Evolutionary conservation across 2,329 filamentous ascomycete species (phyloP).

Genomic region (Fusarium sp.): DNA sequence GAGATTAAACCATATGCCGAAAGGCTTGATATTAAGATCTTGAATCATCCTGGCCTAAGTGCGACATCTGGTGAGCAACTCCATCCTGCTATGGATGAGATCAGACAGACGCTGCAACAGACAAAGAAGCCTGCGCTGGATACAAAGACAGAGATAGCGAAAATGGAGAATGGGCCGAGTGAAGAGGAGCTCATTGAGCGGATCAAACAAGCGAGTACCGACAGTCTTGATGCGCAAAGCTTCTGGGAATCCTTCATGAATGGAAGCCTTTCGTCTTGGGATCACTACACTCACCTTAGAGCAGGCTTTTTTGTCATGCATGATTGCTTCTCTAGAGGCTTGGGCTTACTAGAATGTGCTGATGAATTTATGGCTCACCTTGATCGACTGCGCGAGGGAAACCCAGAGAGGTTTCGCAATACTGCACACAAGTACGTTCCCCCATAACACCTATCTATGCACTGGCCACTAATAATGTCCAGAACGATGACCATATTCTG

Average conservation of each 20-base stretch:
- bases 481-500: slow-evolving; percentile 56
- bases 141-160: slow-evolving; percentile 13
- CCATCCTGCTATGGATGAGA: slow-evolving; percentile 32
- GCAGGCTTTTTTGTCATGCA: slow-evolving; percentile 53
- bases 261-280: slow-evolving; percentile 51
- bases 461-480: fast-evolving
- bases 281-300: slow-evolving; percentile 54
- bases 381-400: slow-evolving; percentile 42
- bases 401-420: slow-evolving; percentile 53
- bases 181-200: slow-evolving; percentile 33
- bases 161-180: slow-evolving; percentile 26
- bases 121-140: not conserved
- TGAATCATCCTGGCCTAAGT: slow-evolving; percentile 47
- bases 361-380: slow-evolving; percentile 52
- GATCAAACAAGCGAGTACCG: slow-evolving; percentile 20
- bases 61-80: slow-evolving; percentile 32
- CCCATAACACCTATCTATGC: fast-evolving
- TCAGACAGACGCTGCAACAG: slow-evolving; percentile 32
- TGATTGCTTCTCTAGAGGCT: slow-evolving; percentile 44
- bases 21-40: slow-evolving; percentile 34
- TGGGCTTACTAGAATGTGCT: slow-evolving; percentile 48
- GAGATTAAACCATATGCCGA: slow-evolving; percentile 30
- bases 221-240: slow-evolving; percentile 12
- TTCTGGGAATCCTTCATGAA: slow-evolving; percentile 51
- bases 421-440: slow-evolving; percentile 51